phyloP scores from a whole-genome alignment of 129 eudicot species.

The Chrysanthemum seticuspe region DNA sequence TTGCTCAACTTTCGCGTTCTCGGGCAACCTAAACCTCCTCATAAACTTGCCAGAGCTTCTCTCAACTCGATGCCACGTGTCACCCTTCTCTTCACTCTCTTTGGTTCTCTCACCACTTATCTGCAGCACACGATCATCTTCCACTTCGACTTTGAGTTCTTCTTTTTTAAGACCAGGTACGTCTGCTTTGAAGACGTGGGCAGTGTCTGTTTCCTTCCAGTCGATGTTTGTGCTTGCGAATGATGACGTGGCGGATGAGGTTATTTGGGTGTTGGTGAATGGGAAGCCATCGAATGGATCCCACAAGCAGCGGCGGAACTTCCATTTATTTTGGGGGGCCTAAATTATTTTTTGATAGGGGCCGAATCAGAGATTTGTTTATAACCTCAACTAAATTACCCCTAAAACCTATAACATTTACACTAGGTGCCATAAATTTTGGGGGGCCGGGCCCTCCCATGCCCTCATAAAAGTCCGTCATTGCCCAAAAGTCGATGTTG shows the following conservation, averaged over 20 bases:
- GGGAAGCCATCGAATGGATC: conserved; percentile 32
- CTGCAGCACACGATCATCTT: conserved; percentile 45
- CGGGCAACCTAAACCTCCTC: conserved; percentile 38
- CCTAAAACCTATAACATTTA: too few relatives aligned
- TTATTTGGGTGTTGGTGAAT: neutral
- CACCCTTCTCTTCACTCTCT: conserved; percentile 46
- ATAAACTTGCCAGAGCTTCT: conserved; percentile 37
- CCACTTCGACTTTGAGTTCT: conserved; percentile 56
- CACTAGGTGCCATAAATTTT: too few relatives aligned
- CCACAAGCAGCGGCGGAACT: too few relatives aligned
- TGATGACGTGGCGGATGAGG: conserved; percentile 18
- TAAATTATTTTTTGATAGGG: too few relatives aligned
- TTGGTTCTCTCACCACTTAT: conserved; percentile 55
- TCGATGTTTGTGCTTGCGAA: conserved; percentile 30
- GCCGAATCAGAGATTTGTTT: too few relatives aligned
- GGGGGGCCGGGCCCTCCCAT: too few relatives aligned
- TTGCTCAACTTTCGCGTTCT: conserved; percentile 49
- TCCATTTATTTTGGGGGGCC: too few relatives aligned
- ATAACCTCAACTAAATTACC: too few relatives aligned
- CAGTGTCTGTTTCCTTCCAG: conserved; percentile 52
- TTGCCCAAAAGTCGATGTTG: too few relatives aligned
- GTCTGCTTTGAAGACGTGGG: conserved; percentile 51
- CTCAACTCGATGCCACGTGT: conserved; percentile 43
- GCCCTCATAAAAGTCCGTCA: too few relatives aligned
- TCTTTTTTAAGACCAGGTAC: conserved; percentile 55